A percentile compares a stretch with the other conserved stretches of the same genome.
phyloP scores from a whole-genome alignment of 2,329 filamentous ascomycete species.

The Talaromyces rugulosus region DNA sequence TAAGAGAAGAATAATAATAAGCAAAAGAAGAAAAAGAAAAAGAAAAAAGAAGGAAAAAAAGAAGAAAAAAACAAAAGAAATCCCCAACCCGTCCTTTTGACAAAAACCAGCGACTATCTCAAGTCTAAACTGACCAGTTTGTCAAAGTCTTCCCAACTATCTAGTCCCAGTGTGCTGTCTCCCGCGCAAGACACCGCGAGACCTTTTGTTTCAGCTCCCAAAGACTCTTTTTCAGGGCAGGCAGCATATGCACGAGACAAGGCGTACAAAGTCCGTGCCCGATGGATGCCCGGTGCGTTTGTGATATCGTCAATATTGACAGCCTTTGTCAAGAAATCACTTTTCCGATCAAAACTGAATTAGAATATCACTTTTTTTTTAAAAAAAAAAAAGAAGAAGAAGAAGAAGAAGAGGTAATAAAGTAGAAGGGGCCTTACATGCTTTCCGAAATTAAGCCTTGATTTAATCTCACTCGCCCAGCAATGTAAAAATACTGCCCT shows the following conservation, averaged over 20 bases:
- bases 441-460: neutral
- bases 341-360: neutral
- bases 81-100: neutral
- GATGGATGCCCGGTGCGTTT: neutral
- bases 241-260: neutral
- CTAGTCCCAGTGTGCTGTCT: too few relatives aligned
- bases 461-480: neutral
- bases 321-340: neutral
- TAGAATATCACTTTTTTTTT: neutral
- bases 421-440: neutral
- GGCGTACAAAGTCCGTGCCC: neutral
- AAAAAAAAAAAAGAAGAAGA: neutral
- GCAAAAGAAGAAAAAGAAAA: neutral
- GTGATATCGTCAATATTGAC: neutral
- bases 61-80: neutral
- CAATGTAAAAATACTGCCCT: neutral
- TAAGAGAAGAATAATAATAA: too few relatives aligned
- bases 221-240: neutral
- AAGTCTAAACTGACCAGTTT: neutral
- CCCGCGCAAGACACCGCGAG: too few relatives aligned
- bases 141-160: neutral
- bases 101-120: neutral
- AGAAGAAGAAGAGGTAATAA: neutral
- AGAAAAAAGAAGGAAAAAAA: neutral
- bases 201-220: neutral